phyloP scores from a whole-genome alignment of 2,329 filamentous ascomycete genomes.

The Aspergillus tanneri region DNA sequence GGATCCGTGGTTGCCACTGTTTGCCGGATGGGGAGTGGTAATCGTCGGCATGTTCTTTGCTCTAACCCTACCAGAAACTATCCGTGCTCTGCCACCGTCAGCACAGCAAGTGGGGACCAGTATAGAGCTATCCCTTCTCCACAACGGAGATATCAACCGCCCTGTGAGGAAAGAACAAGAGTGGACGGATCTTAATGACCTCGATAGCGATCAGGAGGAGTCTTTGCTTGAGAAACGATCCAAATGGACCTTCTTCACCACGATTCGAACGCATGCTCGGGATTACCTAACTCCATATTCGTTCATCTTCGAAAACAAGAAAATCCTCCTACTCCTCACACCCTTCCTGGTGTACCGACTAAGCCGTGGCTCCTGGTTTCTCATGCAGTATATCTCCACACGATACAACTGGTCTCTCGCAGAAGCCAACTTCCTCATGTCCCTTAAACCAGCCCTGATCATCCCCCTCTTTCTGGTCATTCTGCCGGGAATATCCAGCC shows the following conservation, averaged over 20 bases:
- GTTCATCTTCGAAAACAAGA: constrained; percentile 42
- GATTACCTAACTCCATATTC: constrained; percentile 39
- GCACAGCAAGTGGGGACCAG: constrained; percentile 6
- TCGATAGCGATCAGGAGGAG: constrained; percentile 18
- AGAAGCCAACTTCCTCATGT: constrained; percentile 44
- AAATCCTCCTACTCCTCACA: constrained; percentile 45
- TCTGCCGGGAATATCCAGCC: constrained; percentile 44
- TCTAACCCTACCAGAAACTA: constrained; percentile 41
- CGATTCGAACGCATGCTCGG: constrained; percentile 22
- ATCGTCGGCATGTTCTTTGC: constrained; percentile 34
- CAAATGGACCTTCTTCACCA: constrained; percentile 9
- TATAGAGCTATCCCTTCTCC: constrained; percentile 34
- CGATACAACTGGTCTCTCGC: constrained; percentile 52
- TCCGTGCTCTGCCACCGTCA: constrained; percentile 25
- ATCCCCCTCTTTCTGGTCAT: constrained; percentile 49
- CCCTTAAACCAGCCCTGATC: constrained; percentile 49
- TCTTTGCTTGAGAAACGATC: constrained; percentile 13
- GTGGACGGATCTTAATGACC: constrained; percentile 18
- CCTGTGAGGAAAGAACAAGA: constrained; percentile 17
- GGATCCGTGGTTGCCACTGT: constrained; percentile 43
- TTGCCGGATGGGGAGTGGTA: constrained; percentile 37
- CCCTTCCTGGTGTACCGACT: constrained; percentile 52
- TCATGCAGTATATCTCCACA: constrained; percentile 55
- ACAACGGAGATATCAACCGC: constrained; percentile 19
- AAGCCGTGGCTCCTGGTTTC: constrained; percentile 48